Evolutionary conservation across 1,284 basidiomycete genomes (phyloP), one percentile per base, ranked within the genome.

Genomic region (Flammula alnicola): DNA sequence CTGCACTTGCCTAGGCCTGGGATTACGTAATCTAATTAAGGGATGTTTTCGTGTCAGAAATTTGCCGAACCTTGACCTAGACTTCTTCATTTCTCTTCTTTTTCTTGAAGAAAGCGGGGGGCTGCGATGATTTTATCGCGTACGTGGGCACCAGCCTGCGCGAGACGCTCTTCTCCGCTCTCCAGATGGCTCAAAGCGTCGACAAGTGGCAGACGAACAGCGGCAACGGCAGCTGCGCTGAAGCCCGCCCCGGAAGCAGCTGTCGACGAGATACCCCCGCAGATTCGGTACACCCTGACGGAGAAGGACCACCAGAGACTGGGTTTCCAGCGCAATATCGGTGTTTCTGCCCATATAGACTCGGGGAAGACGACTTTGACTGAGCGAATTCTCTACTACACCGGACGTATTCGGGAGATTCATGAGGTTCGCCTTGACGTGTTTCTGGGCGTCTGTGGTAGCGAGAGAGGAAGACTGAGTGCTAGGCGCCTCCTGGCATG

Each of bases 351-450:
- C 0, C 93, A 95, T 66, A 96, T 96, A 56, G 95, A 98, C 72
- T 98, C 93, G 5, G 97, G 97, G 33, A 99, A 99, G 80, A 99
- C 97, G 0, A 99, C 97, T 0, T 72, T 99, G 56, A 99, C 97
- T n/a, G 97, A 99, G 69, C 91, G 97, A 29, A 87, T 98, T 51
- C 75, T 99, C 41, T 99, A 88, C 73, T 99, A 99, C 72, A 98
- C 97, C 22, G 97, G 97, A 23, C 84, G 95, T 37, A 97, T 98
- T 67, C 80, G 88, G 47, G 94, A 95, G 49, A 98, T 99, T 62
- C 97, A 99, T 68, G 97, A 99, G 81, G 96, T 97, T 55, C 59
- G 78, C 67, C 44, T 51, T 57, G 30, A 44, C 44, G 53, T 57
- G 29, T 47, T 40, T 52, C 44, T 16, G 42, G 16, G 42, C 49